These are phyloP conservation scores for Papiliotrema terrestris DNA, from an alignment of 1,284 basidiomycete genomes.

Conservation along the genomic window DNA sequence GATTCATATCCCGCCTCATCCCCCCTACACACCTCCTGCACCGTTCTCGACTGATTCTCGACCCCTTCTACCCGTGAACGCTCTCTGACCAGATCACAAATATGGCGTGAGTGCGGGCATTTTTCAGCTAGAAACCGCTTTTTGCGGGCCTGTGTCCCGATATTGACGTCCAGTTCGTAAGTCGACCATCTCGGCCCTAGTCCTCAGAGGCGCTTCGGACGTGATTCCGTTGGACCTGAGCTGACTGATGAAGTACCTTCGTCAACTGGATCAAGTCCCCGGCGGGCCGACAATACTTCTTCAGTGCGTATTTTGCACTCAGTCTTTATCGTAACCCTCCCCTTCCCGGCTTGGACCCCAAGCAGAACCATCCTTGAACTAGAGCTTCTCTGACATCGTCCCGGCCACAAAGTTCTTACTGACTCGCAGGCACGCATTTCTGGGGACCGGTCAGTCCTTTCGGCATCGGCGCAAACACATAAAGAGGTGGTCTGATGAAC, in stretches of 20 bases:
- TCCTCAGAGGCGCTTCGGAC: not conserved
- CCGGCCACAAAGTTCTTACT: no score
- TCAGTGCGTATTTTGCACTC: conserved; percentile 61
- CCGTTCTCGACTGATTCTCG: no score
- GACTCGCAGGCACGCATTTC: conserved; percentile 77
- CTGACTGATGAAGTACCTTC: conserved; percentile 52
- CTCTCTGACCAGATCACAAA: not conserved
- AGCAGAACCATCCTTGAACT: no score
- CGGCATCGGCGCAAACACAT: not conserved
- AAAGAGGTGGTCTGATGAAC: not conserved
- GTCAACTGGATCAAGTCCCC: conserved; percentile 82
- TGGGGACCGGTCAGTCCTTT: conserved; percentile 77
- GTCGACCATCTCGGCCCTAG: not conserved
- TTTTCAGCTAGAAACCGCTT: not conserved
- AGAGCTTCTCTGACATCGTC: no score
- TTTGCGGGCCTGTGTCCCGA: not conserved
- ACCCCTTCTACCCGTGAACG: not conserved
- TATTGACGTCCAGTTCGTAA: not conserved
- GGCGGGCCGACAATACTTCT: conserved; percentile 85
- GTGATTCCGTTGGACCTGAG: not conserved
- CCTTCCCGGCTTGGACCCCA: no score
- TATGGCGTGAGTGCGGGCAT: not conserved
- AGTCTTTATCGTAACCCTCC: no score
- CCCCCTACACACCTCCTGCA: no score
- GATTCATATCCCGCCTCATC: not conserved